Evolutionary conservation across 1,284 basidiomycete genomes (phyloP).

Genomic region (Sanghuangporus sanghuang): DNA sequence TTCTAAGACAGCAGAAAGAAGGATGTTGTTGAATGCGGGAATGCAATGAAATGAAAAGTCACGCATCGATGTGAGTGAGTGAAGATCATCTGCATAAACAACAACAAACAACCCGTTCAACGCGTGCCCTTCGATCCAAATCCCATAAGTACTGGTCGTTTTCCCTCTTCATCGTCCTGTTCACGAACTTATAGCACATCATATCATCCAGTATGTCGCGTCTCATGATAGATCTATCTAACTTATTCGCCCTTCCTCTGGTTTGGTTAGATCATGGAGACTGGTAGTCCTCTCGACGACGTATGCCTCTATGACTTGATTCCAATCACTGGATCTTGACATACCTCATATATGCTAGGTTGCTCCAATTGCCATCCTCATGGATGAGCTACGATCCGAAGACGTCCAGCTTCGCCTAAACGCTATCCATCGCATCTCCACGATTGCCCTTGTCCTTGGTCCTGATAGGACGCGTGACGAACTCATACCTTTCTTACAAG

Average conservation of each 20-base stretch:
- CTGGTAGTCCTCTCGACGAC: constrained; percentile 53
- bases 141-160: constrained; percentile 15
- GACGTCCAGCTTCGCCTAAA: constrained; percentile 94
- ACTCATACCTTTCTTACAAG: constrained; percentile 94
- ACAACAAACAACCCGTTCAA: constrained; percentile 1
- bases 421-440: constrained; percentile 96
- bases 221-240: not conserved
- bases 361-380: constrained; percentile 82
- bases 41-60: not conserved
- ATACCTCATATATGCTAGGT: constrained; percentile 41
- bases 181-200: not conserved
- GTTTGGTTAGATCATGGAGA: constrained; percentile 44
- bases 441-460: constrained; percentile 96
- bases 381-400: constrained; percentile 94
- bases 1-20: not conserved
- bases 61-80: too few relatives aligned
- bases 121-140: not conserved
- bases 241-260: not conserved
- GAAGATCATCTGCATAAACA: not conserved
- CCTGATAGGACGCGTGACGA: constrained; percentile 95
- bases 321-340: constrained; percentile 20
- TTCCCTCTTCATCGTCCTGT: not conserved
- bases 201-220: constrained; percentile 2
- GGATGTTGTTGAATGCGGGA: not conserved
- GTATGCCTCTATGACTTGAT: constrained; percentile 31